Conservation (phyloP, 2,329 filamentous ascomycete genomes). For the Trichoderma brevicompactum region DNA sequence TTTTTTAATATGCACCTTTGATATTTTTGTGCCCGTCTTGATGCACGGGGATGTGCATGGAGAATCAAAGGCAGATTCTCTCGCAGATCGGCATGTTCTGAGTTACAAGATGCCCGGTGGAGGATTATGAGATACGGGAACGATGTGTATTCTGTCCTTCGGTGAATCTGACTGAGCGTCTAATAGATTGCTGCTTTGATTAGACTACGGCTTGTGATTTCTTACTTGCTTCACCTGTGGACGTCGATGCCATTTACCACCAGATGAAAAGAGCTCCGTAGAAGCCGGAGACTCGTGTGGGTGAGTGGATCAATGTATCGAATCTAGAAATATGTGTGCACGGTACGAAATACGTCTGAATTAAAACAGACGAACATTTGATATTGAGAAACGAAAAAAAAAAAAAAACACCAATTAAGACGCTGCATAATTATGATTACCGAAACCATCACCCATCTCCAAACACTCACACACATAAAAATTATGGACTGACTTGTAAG, state of each 20-base stretch:
- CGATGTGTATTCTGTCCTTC: slow-evolving; percentile 28
- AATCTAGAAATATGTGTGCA: background rate
- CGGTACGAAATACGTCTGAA: background rate
- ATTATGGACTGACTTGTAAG: background rate
- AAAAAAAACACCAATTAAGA: background rate
- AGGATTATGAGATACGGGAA: slow-evolving; percentile 21
- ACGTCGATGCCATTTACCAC: background rate
- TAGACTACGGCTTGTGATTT: slow-evolving; percentile 21
- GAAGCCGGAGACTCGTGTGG: slow-evolving; percentile 10
- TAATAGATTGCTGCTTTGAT: slow-evolving; percentile 39
- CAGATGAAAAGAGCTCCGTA: background rate
- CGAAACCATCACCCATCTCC: background rate
- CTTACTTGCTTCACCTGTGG: background rate
- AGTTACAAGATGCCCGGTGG: slow-evolving; percentile 9
- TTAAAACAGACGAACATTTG: background rate
- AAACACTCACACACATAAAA: background rate
- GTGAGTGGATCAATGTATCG: background rate
- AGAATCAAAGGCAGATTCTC: slow-evolving; percentile 7
- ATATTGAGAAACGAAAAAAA: background rate
- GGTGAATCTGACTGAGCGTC: slow-evolving; percentile 31
- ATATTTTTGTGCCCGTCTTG: slow-evolving; percentile 22
- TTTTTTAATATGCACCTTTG: slow-evolving; percentile 34
- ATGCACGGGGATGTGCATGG: slow-evolving; percentile 5
- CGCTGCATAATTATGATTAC: background rate
- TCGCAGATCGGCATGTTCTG: slow-evolving; percentile 10